phyloP scores from a whole-genome alignment of 1,284 basidiomycete species.

The Chiua sp. region DNA sequence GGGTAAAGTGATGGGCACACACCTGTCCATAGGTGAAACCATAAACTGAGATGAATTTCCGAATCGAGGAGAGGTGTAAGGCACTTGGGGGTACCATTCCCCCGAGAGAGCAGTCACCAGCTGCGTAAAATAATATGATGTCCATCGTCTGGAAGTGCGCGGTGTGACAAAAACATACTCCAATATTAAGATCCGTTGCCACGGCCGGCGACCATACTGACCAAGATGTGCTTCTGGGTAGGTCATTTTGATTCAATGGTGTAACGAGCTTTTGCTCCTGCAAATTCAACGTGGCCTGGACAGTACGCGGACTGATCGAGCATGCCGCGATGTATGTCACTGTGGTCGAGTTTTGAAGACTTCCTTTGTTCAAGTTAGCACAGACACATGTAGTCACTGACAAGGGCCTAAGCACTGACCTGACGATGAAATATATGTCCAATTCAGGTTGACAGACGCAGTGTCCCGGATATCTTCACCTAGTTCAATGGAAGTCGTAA shows the following conservation, averaged over 20 bases:
- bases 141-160: not conserved
- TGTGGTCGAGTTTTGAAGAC: not conserved
- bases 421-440: too few species aligned
- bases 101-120: not conserved
- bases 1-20: not conserved
- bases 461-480: not conserved
- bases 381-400: too few species aligned
- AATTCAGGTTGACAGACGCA: not conserved
- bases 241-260: not conserved
- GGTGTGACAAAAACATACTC: not conserved
- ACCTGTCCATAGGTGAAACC: not conserved
- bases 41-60: too few species aligned
- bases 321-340: not conserved
- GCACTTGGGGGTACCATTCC: too few species aligned
- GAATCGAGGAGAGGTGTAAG: too few species aligned
- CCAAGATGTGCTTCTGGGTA: not conserved
- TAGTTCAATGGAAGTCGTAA: not conserved
- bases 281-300: not conserved
- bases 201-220: not conserved
- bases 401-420: too few species aligned
- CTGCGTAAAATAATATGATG: too few species aligned
- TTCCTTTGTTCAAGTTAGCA: too few species aligned
- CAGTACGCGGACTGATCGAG: not conserved
- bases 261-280: not conserved
- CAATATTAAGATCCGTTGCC: not conserved